Base-by-base conservation (phyloP, 768 basidiomycete species). In the Psilocybe tampanensis region DNA sequence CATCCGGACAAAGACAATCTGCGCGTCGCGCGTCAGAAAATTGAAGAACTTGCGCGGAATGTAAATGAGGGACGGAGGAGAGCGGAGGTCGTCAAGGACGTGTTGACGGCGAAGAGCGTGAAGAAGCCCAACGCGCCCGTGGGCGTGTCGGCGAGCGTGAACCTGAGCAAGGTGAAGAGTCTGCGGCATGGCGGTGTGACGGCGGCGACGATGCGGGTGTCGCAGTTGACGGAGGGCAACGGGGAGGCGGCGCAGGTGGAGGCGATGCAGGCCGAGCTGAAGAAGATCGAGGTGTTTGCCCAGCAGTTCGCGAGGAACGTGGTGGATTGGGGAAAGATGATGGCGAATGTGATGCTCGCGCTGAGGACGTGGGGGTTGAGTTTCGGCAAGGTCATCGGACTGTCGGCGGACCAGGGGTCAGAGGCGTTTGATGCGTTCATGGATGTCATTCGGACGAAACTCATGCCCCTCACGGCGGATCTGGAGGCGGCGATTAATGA, bases 21-120 rank as follows among this genome's bases (percentile, higher is more conserved):
- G 13, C 71, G 74, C 33, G 60, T 70, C 1, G 88, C 90, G 4
- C 80, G 81, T 39, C 69, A 69, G 53, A 77, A 76, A 62, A 85
- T 92, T 73, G 89, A 92, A 65, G 84, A 85, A 53, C 85, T 90
- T 5, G 89, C 90, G 0, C 75, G 83, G 61, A 84, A 84, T 52
- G 87, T 94, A 9, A 94, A 94, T 53, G 92, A 94, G 66, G 88
- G 84, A 17, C 75, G 89, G 55, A 74, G 92, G 53, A 76, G 91
- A 12, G 83, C 84, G 51, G 92, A 94, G 69, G 88, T 93, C 36
- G 85, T 94, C 8, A 88, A 86, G 61, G 88, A 88, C 61, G 88
- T 91, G 33, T 76, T 94, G 39, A 75, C 72, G 1, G 68, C 74
- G n/a, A 77, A 67, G 36, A 57, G 39, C 29, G 23, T 47, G 15